Base-by-base conservation (phyloP, 768 basidiomycete genomes). In the Hortiboletus flavorubellus region DNA sequence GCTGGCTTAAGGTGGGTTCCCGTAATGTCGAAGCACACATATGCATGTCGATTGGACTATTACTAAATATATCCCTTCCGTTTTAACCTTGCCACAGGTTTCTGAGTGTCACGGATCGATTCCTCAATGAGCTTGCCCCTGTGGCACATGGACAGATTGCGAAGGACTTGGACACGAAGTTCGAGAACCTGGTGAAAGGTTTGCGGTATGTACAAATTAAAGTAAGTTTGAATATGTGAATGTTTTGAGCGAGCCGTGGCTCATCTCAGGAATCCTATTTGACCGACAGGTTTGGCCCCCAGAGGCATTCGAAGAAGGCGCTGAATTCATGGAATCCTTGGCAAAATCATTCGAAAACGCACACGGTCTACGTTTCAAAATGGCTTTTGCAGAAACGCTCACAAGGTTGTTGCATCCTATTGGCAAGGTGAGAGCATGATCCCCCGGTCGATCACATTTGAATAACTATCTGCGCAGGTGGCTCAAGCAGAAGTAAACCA, bases 401-500 rank as follows among this genome's bases (percentile, higher is more conserved):
- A 80, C 84, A 4, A 76, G 83, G 35, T 64, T 96, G 11, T 68
- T 98, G 39, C 93, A 96, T 73, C 89, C 92, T 0, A 91, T 96
- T 45, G 88, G 87, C 57, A 93, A 96, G 80, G 92, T 89, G 54
- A 41, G 55, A 33, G 33, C 10, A 18, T 21, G 37, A 40, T 33
- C 15, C 33, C 4, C 4, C 30, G 33, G 26, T 18, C 4, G 30
- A 18, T 16, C 26, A 26, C 35, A 29, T 6, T 15, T 34, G 23
- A 56, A 29, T 34, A 21, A 45, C 40, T 12, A 33, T 18, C 52
- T 64, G 4, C 45, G 54, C 47, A 94, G 90, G 95, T 89, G 38
- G 95, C 92, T 0, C 93, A 94, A 73, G 94, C 92, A 7, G 94
- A 98, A 73, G 93, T 95, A 46, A 97, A 97, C 63, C 89, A 95